Evolutionary conservation across 1,139 yeast species (phyloP).

Genomic region (Zygosaccharomyces pseudobailii): DNA sequence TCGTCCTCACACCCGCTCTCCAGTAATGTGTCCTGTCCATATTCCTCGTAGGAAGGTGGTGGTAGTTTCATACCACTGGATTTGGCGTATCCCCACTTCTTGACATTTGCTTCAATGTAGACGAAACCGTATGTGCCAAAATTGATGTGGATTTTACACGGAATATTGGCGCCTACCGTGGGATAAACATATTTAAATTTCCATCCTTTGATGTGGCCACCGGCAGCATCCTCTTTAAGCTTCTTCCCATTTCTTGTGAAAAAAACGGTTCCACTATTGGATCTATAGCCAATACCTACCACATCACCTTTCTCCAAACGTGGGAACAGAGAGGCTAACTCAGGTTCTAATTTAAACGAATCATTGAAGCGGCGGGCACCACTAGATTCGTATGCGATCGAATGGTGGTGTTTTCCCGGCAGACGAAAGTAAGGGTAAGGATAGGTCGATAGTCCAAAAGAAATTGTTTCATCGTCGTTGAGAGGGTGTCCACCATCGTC

Average conservation of each 20-base stretch:
- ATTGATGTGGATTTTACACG: constrained; percentile 74
- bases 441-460: constrained; percentile 78
- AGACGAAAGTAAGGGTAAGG: constrained; percentile 88
- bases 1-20: constrained; percentile 38
- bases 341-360: constrained; percentile 58
- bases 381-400: constrained; percentile 79
- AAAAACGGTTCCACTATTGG: constrained; percentile 56
- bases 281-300: constrained; percentile 61
- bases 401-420: constrained; percentile 70
- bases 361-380: constrained; percentile 78
- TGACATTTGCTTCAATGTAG: constrained; percentile 85
- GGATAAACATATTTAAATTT: constrained; percentile 79
- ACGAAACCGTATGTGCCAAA: constrained; percentile 91
- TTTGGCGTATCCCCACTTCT: constrained; percentile 87
- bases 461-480: constrained; percentile 41
- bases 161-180: constrained; percentile 76
- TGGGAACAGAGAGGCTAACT: constrained; percentile 58
- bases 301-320: constrained; percentile 68
- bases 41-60: constrained; percentile 63
- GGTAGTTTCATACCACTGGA: constrained; percentile 65
- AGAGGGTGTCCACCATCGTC: constrained; percentile 34
- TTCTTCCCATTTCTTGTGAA: constrained; percentile 69
- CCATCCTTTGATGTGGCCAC: constrained; percentile 76
- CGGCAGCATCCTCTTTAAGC: constrained; percentile 58
- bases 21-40: constrained; percentile 38